Evolutionary conservation across 148 eudicot species (phyloP).

Genomic region (Silene conica): DNA sequence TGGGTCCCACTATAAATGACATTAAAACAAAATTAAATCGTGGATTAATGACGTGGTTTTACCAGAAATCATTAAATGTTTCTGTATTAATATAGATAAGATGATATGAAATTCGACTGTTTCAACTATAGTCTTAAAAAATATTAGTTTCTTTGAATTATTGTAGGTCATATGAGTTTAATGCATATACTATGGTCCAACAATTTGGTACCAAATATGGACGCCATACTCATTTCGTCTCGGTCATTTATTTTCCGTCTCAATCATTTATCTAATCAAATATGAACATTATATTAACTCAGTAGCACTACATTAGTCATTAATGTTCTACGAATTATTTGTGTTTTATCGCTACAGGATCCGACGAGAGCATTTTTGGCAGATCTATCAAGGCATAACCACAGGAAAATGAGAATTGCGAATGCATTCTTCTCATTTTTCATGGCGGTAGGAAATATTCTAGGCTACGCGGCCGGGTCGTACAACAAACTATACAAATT

Average conservation of each 20-base stretch:
- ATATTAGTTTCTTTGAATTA: conserved; percentile 1
- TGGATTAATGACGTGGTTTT: no score
- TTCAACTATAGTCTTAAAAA: conserved; percentile 5
- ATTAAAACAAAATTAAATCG: no score
- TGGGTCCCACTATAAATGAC: no score
- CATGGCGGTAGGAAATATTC: conserved; percentile 62
- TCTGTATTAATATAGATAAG: no score
- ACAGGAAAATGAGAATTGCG: conserved; percentile 38
- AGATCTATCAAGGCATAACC: conserved; percentile 47
- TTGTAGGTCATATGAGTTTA: conserved; percentile 22
- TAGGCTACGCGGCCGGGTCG: conserved; percentile 83
- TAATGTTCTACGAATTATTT: no score
- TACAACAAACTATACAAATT: conserved; percentile 38
- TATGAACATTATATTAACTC: neutral
- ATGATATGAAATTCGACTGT: conserved; percentile 20
- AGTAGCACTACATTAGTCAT: neutral
- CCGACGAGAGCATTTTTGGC: conserved; percentile 80
- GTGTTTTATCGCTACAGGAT: conserved; percentile 23
- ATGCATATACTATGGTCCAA: conserved; percentile 19
- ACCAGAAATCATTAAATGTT: no score
- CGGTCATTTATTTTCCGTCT: no score
- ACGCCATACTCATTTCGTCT: no score
- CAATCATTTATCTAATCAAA: no score
- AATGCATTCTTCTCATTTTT: conserved; percentile 68
- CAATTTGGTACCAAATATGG: conserved; percentile 7